phyloP scores from a whole-genome alignment of 306 rosid genomes.

The Acacia acuminata region DNA sequence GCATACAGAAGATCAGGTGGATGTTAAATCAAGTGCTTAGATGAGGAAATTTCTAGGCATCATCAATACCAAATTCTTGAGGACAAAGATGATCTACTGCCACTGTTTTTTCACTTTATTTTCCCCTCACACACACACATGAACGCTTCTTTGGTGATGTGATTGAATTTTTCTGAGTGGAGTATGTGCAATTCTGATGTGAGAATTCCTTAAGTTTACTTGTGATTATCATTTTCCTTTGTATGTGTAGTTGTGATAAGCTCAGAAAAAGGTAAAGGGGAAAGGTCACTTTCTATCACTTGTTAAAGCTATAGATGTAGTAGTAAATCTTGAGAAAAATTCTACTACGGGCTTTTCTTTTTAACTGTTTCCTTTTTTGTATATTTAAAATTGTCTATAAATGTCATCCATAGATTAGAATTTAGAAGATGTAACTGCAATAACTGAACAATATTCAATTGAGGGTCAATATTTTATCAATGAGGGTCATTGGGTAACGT shows the following conservation, averaged over 20 bases:
- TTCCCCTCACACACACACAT: background rate
- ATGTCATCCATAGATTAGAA: background rate
- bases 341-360: background rate
- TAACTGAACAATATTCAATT: background rate
- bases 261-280: slow-evolving; percentile 11
- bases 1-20: background rate
- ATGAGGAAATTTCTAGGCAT: slow-evolving; percentile 21
- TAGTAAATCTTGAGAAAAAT: background rate
- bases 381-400: background rate
- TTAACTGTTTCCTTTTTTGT: background rate
- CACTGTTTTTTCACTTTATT: background rate
- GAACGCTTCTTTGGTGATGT: slow-evolving; percentile 16
- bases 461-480: background rate
- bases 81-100: background rate
- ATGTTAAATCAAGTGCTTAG: slow-evolving; percentile 18
- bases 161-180: background rate
- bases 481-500: background rate
- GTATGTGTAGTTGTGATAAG: slow-evolving; percentile 9
- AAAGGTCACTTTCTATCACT: background rate
- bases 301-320: slow-evolving; percentile 10
- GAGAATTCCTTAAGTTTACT: slow-evolving; percentile 26
- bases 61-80: background rate
- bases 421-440: background rate
- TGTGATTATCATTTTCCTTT: background rate
- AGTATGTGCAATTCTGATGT: slow-evolving; percentile 28